A percentile compares a stretch with the other conserved stretches of the same genome.
Evolutionary conservation across 2,329 filamentous ascomycete genomes (phyloP).

Genomic region (Huntiella savannae): DNA sequence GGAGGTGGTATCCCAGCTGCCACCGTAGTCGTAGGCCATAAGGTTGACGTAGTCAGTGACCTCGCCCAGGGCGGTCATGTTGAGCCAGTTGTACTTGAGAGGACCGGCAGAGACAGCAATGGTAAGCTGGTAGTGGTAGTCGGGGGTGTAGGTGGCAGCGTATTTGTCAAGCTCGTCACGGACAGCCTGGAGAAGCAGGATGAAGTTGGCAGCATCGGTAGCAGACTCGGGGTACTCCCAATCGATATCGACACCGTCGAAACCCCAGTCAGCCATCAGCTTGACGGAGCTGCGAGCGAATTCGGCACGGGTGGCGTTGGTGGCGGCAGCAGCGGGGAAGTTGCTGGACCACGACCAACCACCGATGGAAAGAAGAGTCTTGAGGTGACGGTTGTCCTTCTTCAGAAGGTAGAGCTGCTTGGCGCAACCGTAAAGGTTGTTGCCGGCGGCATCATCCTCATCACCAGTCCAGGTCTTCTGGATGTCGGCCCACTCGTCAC

Average conservation of each 20-base stretch:
- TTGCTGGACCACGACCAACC: slow-evolving; percentile 71
- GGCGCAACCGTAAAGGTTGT: slow-evolving; percentile 62
- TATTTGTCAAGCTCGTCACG: slow-evolving; percentile 30
- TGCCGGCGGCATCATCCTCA: slow-evolving; percentile 26
- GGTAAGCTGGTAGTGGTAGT: slow-evolving; percentile 34
- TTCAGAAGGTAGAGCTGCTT: slow-evolving; percentile 68
- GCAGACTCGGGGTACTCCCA: slow-evolving; percentile 23
- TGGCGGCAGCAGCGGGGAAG: slow-evolving; percentile 49
- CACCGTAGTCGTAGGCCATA: slow-evolving; percentile 60
- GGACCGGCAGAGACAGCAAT: slow-evolving; percentile 33
- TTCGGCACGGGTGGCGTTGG: slow-evolving; percentile 35
- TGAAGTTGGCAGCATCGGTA: slow-evolving; percentile 24
- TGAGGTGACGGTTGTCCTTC: slow-evolving; percentile 57
- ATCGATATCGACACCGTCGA: slow-evolving; percentile 29
- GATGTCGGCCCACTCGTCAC: slow-evolving; percentile 49
- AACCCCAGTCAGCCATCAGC: slow-evolving; percentile 54
- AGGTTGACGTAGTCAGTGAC: slow-evolving; percentile 38
- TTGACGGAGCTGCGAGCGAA: slow-evolving; percentile 54
- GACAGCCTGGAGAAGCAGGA: slow-evolving; percentile 25
- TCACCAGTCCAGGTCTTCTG: slow-evolving; percentile 48
- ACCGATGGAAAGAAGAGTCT: slow-evolving; percentile 62
- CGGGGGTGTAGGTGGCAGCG: slow-evolving; percentile 23
- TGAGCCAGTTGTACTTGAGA: slow-evolving; percentile 26
- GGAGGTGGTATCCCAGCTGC: slow-evolving; percentile 42
- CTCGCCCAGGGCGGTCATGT: slow-evolving; percentile 26